phyloP scores from a whole-genome alignment of 73 alveolate genomes.

The Tetrahymena borealis region DNA sequence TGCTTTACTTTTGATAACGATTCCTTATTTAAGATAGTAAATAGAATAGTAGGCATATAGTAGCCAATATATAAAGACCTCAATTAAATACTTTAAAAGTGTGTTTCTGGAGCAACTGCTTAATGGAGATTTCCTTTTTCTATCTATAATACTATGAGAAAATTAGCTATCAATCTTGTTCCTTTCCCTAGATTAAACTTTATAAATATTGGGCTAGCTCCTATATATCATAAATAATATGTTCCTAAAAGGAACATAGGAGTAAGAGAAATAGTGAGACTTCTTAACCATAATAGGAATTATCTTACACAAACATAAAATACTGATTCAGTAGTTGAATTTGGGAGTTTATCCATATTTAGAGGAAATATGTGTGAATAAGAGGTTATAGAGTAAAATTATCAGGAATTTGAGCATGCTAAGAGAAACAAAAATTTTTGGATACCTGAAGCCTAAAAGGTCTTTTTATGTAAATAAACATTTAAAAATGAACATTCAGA shows the following conservation, averaged over 20 bases:
- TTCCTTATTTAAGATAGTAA: conserved; percentile 43
- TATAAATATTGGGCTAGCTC: conserved; percentile 40
- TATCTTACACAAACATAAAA: not conserved
- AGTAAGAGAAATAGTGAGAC: not conserved
- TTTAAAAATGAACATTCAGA: not conserved
- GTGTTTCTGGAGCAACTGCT: conserved; percentile 42
- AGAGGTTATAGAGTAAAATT: conserved; percentile 82
- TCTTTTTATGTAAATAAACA: conserved; percentile 8
- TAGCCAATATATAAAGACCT: conserved; percentile 28
- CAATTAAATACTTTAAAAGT: conserved; percentile 29
- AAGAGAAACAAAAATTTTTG: conserved; percentile 26
- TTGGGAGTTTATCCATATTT: conserved; percentile 1
- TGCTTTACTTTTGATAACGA: conserved; percentile 77
- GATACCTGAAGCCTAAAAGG: conserved; percentile 25
- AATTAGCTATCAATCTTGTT: conserved; percentile 46
- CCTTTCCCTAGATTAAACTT: conserved; percentile 61
- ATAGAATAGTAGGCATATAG: not conserved
- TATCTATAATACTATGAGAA: conserved; percentile 44
- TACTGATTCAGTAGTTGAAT: not conserved
- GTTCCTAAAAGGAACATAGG: not conserved
- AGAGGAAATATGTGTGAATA: conserved; percentile 43
- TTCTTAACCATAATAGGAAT: not conserved
- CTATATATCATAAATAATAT: conserved; percentile 18
- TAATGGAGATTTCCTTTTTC: conserved; percentile 55
- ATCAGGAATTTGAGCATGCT: conserved; percentile 59